phyloP scores from a whole-genome alignment of 768 basidiomycete species.

The Rhizopogon vulgaris region DNA sequence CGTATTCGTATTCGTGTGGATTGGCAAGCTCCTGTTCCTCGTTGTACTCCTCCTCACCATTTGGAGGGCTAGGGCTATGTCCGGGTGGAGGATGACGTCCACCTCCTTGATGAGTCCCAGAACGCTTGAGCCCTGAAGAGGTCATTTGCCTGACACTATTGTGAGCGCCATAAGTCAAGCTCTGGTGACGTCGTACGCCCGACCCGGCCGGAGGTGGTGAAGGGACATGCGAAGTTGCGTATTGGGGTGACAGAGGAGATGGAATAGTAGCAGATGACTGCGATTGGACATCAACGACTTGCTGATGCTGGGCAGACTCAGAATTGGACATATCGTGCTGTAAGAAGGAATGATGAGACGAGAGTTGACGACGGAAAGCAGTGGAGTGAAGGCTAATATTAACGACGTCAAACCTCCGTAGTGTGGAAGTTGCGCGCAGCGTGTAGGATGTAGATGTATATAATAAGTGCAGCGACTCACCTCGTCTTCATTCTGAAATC shows the following conservation, averaged over 20 bases:
- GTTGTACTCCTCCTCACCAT: conserved; percentile 52
- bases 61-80: conserved; percentile 40
- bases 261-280: conserved; percentile 30
- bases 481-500: conserved; percentile 60
- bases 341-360: conserved; percentile 11
- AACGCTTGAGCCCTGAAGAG: conserved; percentile 56
- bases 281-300: conserved; percentile 43
- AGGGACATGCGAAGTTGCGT: conserved; percentile 43
- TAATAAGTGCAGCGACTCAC: conserved; percentile 30
- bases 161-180: conserved; percentile 65
- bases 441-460: conserved; percentile 4
- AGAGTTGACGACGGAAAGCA: conserved; percentile 11
- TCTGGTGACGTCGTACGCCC: conserved; percentile 73
- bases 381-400: conserved; percentile 5
- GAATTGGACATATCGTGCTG: conserved; percentile 19
- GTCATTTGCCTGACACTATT: conserved; percentile 43
- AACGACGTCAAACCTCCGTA: neutral
- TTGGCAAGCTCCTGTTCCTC: conserved; percentile 40
- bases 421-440: neutral
- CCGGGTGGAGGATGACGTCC: conserved; percentile 29
- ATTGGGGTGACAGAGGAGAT: conserved; percentile 64
- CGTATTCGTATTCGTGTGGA: conserved; percentile 43
- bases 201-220: conserved; percentile 70
- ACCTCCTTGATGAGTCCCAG: conserved; percentile 58
- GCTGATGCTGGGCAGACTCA: conserved; percentile 35